Evolutionary conservation across 1,284 basidiomycete genomes (phyloP).

Genomic region (Chondrostereum purpureum): DNA sequence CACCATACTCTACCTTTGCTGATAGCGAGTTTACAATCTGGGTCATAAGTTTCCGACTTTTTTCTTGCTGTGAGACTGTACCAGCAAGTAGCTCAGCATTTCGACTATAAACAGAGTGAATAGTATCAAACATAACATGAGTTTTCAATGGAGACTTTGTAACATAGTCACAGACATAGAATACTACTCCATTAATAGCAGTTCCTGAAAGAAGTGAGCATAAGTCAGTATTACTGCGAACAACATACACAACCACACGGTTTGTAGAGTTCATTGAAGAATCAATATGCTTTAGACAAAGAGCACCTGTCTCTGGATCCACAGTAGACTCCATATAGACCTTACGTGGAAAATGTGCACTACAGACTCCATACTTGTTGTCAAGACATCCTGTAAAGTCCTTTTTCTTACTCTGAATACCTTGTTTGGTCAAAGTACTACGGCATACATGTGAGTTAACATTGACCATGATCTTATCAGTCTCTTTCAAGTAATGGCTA

Average conservation of each 20-base stretch:
- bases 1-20: slow-evolving; percentile 15
- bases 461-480: no score
- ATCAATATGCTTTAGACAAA: slow-evolving; percentile 17
- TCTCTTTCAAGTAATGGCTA: no score
- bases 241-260: slow-evolving; percentile 12
- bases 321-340: background rate
- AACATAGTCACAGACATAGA: no score
- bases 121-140: slow-evolving; percentile 17
- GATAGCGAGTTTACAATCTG: slow-evolving; percentile 15
- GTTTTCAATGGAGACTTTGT: slow-evolving; percentile 19
- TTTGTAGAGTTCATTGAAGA: slow-evolving; percentile 18
- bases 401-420: no score
- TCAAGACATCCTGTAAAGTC: no score
- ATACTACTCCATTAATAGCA: no score
- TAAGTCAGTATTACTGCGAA: slow-evolving; percentile 17
- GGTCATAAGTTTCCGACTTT: slow-evolving; percentile 10
- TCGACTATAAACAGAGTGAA: slow-evolving; percentile 13
- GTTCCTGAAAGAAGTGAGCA: slow-evolving; percentile 21
- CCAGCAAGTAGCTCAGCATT: slow-evolving; percentile 11
- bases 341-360: background rate
- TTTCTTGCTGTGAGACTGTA: slow-evolving; percentile 1
- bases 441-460: no score
- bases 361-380: no score
- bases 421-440: no score
- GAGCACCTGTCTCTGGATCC: slow-evolving; percentile 8